Conservation (phyloP, 192 early-diverging fungal species). For the Rhizophagus clarus region DNA sequence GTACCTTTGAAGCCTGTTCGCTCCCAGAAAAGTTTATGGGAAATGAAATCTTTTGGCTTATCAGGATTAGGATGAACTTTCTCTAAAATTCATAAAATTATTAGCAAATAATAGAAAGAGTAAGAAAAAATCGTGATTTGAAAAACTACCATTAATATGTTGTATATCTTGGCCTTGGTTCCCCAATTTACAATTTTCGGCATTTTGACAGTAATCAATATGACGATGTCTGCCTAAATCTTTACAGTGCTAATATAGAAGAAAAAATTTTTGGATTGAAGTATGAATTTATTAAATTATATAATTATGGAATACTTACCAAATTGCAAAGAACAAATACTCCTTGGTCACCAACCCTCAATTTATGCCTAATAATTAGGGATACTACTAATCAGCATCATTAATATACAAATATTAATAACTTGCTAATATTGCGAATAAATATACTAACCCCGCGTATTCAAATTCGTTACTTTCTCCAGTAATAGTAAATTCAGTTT, state of each 20-base stretch:
- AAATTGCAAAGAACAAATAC: conserved; percentile 25
- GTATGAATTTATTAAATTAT: not conserved
- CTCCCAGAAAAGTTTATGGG: conserved; percentile 31
- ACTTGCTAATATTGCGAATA: not conserved
- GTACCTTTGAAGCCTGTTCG: conserved; percentile 32
- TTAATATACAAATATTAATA: not conserved
- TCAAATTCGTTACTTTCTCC: conserved; percentile 1
- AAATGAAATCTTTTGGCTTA: conserved; percentile 19
- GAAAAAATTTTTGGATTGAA: not conserved
- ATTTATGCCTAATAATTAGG: conserved; percentile 6
- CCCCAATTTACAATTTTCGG: conserved; percentile 9
- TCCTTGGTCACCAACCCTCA: conserved; percentile 15
- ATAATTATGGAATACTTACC: not conserved
- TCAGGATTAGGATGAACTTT: no score
- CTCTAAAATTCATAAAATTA: not conserved
- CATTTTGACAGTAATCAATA: conserved; percentile 33
- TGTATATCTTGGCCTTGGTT: not conserved
- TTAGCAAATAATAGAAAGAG: not conserved
- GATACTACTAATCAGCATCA: no score
- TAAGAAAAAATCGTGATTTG: not conserved
- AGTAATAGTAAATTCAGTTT: conserved; percentile 14
- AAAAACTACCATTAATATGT: conserved; percentile 20
- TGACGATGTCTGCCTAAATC: conserved; percentile 27
- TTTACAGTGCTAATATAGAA: conserved; percentile 15
- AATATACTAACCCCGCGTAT: conserved; percentile 12